These are phyloP conservation scores for Cymodocea nodosa DNA, from an alignment of 116 monocot genomes.

Conservation along the genomic window DNA sequence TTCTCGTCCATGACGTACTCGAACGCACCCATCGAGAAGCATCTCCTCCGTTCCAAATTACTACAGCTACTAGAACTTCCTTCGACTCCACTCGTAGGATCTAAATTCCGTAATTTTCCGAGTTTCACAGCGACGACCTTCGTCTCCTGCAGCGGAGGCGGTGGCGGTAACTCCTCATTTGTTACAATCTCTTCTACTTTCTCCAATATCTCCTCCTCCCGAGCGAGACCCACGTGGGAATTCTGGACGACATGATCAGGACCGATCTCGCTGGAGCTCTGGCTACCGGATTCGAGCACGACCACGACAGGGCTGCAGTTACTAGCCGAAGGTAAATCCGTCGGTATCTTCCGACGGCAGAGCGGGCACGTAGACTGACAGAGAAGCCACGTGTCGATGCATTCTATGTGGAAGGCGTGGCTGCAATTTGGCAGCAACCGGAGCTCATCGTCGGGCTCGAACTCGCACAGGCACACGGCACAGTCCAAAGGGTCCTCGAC, in stretches of 20 bases:
- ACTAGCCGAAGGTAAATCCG: constrained; percentile 6
- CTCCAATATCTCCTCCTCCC: constrained; percentile 1
- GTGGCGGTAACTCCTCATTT: not conserved
- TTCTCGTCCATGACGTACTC: constrained; percentile 76
- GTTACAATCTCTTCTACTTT: not conserved
- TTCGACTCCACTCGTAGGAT: constrained; percentile 10
- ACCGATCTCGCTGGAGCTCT: constrained; percentile 20
- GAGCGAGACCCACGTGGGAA: not conserved
- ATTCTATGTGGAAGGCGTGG: constrained; percentile 63
- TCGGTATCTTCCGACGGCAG: constrained; percentile 35
- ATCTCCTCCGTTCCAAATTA: constrained; percentile 41
- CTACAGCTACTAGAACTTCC: constrained; percentile 13
- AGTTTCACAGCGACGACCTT: constrained; percentile 42
- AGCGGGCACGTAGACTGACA: constrained; percentile 68
- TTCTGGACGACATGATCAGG: not conserved
- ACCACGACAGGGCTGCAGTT: constrained; percentile 15
- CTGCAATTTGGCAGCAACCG: constrained; percentile 55
- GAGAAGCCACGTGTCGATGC: constrained; percentile 74
- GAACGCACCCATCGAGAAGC: constrained; percentile 75
- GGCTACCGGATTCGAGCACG: constrained; percentile 19
- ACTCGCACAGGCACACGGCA: constrained; percentile 59
- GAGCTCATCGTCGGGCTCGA: constrained; percentile 50
- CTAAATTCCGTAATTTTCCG: constrained; percentile 42
- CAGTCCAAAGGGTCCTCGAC: constrained; percentile 57
- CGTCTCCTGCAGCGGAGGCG: constrained; percentile 4